phyloP scores from a whole-genome alignment of 257 asterid species.

The Lycium ferocissimum region DNA sequence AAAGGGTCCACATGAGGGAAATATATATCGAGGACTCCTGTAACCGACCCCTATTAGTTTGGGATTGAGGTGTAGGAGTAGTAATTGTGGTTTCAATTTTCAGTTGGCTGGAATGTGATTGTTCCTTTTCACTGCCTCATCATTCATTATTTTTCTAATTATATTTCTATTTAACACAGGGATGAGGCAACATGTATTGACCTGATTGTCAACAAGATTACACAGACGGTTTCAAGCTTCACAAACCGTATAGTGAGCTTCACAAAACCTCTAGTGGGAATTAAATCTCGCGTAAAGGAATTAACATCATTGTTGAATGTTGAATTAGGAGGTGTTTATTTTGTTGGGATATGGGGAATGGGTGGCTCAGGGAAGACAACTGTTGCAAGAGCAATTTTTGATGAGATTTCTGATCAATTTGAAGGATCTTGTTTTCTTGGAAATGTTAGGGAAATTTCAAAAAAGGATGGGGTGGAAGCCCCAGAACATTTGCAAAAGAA shows the following conservation, averaged over 20 bases:
- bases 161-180: not conserved
- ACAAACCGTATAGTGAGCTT: too few species aligned
- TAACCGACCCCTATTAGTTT: too few species aligned
- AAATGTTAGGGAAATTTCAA: not conserved
- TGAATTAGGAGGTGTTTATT: conserved; percentile 3
- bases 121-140: too few species aligned
- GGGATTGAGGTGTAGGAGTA: too few species aligned
- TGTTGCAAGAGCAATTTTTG: conserved; percentile 6
- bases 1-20: too few species aligned
- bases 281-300: not conserved
- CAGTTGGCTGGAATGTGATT: too few species aligned
- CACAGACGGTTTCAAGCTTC: not conserved
- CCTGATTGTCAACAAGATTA: conserved; percentile 1
- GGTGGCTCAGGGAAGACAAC: conserved; percentile 28
- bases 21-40: too few species aligned
- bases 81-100: too few species aligned
- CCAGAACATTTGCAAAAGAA: not conserved
- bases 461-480: not conserved
- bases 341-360: conserved; percentile 22
- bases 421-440: conserved; percentile 13
- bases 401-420: not conserved
- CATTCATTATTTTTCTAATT: not conserved
- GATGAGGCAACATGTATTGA: not conserved
- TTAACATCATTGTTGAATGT: not conserved
- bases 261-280: not conserved